These are phyloP conservation scores for Aspergillus egyptiacus DNA, from an alignment of 495 filamentous ascomycete genomes.

Conservation along the genomic window DNA sequence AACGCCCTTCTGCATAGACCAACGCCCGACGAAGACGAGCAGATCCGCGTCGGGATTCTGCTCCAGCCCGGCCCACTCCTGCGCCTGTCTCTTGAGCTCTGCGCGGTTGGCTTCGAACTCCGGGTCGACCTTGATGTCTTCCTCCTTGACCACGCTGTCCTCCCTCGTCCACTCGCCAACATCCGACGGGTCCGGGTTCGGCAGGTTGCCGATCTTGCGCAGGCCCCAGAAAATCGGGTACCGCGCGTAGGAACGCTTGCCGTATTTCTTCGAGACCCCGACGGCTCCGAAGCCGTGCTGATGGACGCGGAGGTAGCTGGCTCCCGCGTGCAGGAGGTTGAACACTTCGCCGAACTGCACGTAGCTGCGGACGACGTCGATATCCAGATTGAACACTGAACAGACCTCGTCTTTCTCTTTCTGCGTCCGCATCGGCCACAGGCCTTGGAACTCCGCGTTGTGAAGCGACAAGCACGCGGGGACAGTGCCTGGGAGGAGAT, in stretches of 20 bases:
- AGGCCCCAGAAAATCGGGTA: conserved; percentile 76
- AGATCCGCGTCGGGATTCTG: conserved; percentile 61
- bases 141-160: conserved; percentile 40
- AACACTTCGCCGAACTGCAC: conserved; percentile 61
- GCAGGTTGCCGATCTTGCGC: conserved; percentile 61
- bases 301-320: conserved; percentile 66
- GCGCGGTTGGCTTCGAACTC: conserved; percentile 50
- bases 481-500: conserved; percentile 56
- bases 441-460: conserved; percentile 68
- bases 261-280: conserved; percentile 69
- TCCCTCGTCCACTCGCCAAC: conserved; percentile 58
- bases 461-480: conserved; percentile 47
- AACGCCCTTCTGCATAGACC: conserved; percentile 73
- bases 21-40: conserved; percentile 71
- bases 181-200: conserved; percentile 71
- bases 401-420: conserved; percentile 63
- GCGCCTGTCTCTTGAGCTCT: conserved; percentile 59
- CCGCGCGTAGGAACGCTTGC: conserved; percentile 66
- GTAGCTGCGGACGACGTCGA: conserved; percentile 36
- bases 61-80: conserved; percentile 68
- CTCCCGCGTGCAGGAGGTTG: conserved; percentile 66
- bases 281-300: conserved; percentile 71
- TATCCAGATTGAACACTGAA: conserved; percentile 56
- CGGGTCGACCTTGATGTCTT: conserved; percentile 44
- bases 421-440: conserved; percentile 66